phyloP scores from a whole-genome alignment of 805 yeast species.

The Metschnikowia matae region DNA sequence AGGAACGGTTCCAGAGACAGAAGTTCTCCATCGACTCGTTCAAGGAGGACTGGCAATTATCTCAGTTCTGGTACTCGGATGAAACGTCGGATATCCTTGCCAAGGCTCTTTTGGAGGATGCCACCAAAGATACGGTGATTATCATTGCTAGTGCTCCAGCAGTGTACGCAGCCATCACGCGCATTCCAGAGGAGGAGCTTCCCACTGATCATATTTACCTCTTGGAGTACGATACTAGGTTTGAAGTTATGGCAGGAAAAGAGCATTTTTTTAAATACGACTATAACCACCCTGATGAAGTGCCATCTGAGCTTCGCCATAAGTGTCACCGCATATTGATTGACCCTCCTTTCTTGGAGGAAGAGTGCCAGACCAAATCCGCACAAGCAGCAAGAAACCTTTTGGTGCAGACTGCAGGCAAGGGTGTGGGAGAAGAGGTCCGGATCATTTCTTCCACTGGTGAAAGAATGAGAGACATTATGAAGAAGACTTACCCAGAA shows the following conservation, averaged over 20 bases:
- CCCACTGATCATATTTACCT: constrained; percentile 72
- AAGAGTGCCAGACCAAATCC: constrained; percentile 73
- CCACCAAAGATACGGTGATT: constrained; percentile 64
- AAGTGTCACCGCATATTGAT: constrained; percentile 69
- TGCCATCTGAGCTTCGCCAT: constrained; percentile 54
- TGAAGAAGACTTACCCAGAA: constrained; percentile 59
- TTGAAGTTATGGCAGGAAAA: constrained; percentile 65
- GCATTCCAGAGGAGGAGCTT: constrained; percentile 44
- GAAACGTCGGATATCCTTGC: constrained; percentile 67
- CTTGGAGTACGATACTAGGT: constrained; percentile 76
- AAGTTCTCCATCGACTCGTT: constrained; percentile 63
- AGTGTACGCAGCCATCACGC: constrained; percentile 76
- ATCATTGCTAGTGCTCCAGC: constrained; percentile 88
- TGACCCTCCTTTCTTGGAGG: constrained; percentile 86
- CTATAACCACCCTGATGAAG: constrained; percentile 61
- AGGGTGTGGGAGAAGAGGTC: constrained; percentile 41
- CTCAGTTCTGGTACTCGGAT: constrained; percentile 88
- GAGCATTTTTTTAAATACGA: constrained; percentile 71
- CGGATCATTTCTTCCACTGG: constrained; percentile 80
- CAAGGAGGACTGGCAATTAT: constrained; percentile 90
- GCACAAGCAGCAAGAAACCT: constrained; percentile 53
- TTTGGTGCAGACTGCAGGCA: constrained; percentile 39
- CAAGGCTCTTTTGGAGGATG: constrained; percentile 70
- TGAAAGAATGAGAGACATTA: constrained; percentile 74
- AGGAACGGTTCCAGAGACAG: constrained; percentile 46